Conservation (phyloP, 2,329 filamentous ascomycete species). For the Westerdykella ornata region DNA sequence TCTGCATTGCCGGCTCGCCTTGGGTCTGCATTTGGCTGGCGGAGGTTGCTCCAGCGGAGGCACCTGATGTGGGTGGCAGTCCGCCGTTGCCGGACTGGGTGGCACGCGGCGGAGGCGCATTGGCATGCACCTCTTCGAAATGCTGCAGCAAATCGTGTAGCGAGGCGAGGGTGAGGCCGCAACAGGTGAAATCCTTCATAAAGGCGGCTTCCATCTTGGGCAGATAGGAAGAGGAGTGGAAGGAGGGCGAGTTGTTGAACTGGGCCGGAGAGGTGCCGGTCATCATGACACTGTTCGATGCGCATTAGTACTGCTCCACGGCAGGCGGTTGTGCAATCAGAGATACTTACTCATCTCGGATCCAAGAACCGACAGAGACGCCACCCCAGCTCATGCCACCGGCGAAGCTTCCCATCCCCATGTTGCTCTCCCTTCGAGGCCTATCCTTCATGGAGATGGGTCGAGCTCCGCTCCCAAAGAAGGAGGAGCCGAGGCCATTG, state of each 20-base stretch:
- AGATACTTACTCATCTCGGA: constrained; percentile 86
- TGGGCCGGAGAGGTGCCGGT: constrained; percentile 89
- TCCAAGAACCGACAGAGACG: constrained; percentile 92
- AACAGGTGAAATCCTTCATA: constrained; percentile 96
- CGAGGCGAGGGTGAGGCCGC: constrained; percentile 79
- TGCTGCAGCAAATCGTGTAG: constrained; percentile 93
- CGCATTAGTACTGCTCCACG: constrained; percentile 19
- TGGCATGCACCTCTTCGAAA: constrained; percentile 90
- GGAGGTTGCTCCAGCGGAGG: constrained; percentile 33
- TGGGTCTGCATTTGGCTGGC: constrained; percentile 39
- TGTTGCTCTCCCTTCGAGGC: constrained; percentile 52
- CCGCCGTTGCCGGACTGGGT: constrained; percentile 43
- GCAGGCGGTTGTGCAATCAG: constrained; percentile 2
- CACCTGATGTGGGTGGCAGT: constrained; percentile 26
- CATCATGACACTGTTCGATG: constrained; percentile 71
- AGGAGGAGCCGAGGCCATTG: constrained; percentile 41
- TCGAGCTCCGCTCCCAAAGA: constrained; percentile 53
- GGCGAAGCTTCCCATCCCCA: constrained; percentile 54
- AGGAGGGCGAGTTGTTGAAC: constrained; percentile 73
- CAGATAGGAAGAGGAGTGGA: constrained; percentile 92
- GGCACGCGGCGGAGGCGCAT: constrained; percentile 51
- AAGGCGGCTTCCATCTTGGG: constrained; percentile 96
- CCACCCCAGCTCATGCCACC: constrained; percentile 96
- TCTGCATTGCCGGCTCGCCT: constrained; percentile 31
- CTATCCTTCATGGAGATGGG: constrained; percentile 56